Evolutionary conservation across 2,329 filamentous ascomycete genomes (phyloP).

Genomic region (Volutella citrinella): DNA sequence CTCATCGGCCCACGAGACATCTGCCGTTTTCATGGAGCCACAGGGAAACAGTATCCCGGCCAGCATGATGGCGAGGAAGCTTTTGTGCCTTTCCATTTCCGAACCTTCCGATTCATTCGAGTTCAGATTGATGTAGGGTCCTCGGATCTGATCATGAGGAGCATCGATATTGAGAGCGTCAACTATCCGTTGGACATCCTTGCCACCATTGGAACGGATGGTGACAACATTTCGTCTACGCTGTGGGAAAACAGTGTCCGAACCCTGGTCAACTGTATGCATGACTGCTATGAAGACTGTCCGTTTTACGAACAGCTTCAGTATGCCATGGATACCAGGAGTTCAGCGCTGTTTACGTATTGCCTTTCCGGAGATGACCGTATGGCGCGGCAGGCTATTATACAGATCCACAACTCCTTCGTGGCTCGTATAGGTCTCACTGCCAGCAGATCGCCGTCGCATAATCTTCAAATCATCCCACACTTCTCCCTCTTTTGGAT

Average conservation of each 20-base stretch:
- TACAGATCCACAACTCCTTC: constrained; percentile 20
- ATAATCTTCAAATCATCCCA: constrained; percentile 31
- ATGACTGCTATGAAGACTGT: constrained; percentile 30
- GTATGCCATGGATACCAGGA: constrained; percentile 27
- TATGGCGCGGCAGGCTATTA: constrained; percentile 26
- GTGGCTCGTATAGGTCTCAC: constrained; percentile 25
- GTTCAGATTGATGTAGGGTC: constrained; percentile 4
- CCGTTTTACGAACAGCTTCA: constrained; percentile 33
- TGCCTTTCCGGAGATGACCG: constrained; percentile 27
- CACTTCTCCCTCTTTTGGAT: constrained; percentile 36
- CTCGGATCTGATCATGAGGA: not conserved
- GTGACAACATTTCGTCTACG: not conserved
- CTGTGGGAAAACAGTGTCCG: constrained; percentile 17
- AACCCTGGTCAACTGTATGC: constrained; percentile 19
- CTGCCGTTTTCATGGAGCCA: not conserved
- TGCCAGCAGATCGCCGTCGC: constrained; percentile 31
- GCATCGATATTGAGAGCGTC: not conserved
- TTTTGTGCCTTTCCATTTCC: constrained; percentile 11
- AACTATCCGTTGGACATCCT: constrained; percentile 6
- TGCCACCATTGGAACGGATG: not conserved
- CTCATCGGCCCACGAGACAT: constrained; percentile 1
- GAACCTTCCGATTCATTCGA: constrained; percentile 6
- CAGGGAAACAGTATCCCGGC: not conserved
- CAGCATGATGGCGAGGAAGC: not conserved
- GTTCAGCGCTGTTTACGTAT: constrained; percentile 28